Conservation (phyloP, 169 alveolate species). For the Babesia bovis region DNA sequence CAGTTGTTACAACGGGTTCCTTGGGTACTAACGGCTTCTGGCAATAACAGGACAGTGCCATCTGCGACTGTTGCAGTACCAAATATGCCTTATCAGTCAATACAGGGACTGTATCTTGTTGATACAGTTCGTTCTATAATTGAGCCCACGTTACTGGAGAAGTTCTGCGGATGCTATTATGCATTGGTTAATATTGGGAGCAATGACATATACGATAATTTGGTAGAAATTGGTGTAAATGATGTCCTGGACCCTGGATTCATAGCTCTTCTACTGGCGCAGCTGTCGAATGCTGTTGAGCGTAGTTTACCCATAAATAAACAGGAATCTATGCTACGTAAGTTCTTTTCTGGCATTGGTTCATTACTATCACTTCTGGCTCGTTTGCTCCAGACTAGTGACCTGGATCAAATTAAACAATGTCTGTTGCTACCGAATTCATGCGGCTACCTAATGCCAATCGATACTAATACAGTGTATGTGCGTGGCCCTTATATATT, state of each 20-base stretch:
- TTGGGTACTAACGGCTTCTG: conserved; percentile 11
- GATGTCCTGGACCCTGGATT: background rate
- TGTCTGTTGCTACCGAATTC: background rate
- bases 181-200: background rate
- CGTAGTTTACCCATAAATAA: background rate
- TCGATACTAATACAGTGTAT: background rate
- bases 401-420: background rate
- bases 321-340: background rate
- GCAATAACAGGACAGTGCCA: background rate
- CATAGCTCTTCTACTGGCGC: background rate
- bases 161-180: conserved; percentile 1
- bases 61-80: background rate
- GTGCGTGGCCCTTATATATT: background rate
- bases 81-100: background rate
- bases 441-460: background rate
- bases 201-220: background rate
- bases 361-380: background rate
- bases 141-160: background rate
- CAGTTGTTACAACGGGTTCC: background rate
- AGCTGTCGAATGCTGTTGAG: background rate
- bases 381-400: conserved; percentile 3
- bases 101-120: background rate
- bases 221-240: conserved; percentile 4
- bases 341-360: background rate
- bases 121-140: background rate